A percentile compares a stretch with the other conserved stretches of the same genome.
Conservation (phyloP, 176 grass and related monocot species). For the Zea mays region Zm-B73-REFERENCE-NAM-5.0 NC_050105.1:145095001-145095500, state of each 20-base stretch:
- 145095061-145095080: too few species aligned
- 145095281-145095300: constrained; percentile 34
- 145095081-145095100: too few species aligned
- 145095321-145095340: constrained; percentile 91
- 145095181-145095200: too few species aligned
- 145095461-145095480: constrained; percentile 73
- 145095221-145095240: constrained; percentile 13
- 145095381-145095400: constrained; percentile 77
- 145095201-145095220: too few species aligned
- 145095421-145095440: constrained; percentile 34
- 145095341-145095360: constrained; percentile 71
- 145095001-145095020: too few species aligned
- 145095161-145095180: too few species aligned
- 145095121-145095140: too few species aligned
- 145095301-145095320: constrained; percentile 97
- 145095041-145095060: too few species aligned
- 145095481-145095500: constrained; percentile 97
- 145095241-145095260: constrained; percentile 11
- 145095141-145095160: too few species aligned
- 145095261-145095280: constrained; percentile 31
- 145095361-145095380: constrained; percentile 72
- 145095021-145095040: too few species aligned
- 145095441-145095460: constrained; percentile 40
- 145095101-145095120: too few species aligned
- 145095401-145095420: constrained; percentile 89